Base-by-base conservation (phyloP, 176 grass and related monocot species). In the Ananas comosus region DNA sequence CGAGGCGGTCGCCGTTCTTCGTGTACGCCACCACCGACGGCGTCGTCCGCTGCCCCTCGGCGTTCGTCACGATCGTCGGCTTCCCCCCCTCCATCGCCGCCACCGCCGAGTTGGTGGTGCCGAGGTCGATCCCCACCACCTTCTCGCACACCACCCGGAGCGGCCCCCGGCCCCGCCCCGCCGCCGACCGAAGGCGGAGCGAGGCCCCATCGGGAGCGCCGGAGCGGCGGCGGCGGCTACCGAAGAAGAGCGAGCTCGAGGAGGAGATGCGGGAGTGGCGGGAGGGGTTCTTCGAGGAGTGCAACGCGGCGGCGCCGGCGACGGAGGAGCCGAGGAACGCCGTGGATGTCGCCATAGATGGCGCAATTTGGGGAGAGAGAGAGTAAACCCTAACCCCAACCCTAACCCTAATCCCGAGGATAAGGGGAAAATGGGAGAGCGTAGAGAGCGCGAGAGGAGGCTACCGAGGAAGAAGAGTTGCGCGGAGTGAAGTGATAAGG, bases 21-120 rank as follows among this genome's bases (percentile, higher is more conserved):
- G 90, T 79, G 83, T 88, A 93, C 0, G 86, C 90, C 6, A 93
- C 90, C 10, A 93, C 90, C 14, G 90, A 93, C 4, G 90, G 90
- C 67, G 86, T 93, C 59, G 90, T 93, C 42, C 90, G 80, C 78
- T 83, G 80, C 4, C 86, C 90, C 86, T 93, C 90, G 14, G 90
- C 85, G 70, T 93, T 93, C 42, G 90, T 83, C n/a, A 89, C 86
- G 83, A 93, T 88, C 0, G 85, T 89, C 61, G 86, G 85, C 80
- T 89, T 86, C 74, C 90, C 86, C 10, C 90, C 90, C 67, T 93
- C 90, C 85, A 89, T 88, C 2, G 86, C 85, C 12, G 89, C 84
- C 14, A 91, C 89, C 3, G 85, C 89, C 18, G 85, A 91, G 72
- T 91, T 91, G n/a, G 89, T 88, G 48, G 89, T 91, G 42, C 89